These are phyloP conservation scores for Saccharum spontaneum DNA, from an alignment of 176 grass and related monocot genomes.

Conservation along the genomic window DNA sequence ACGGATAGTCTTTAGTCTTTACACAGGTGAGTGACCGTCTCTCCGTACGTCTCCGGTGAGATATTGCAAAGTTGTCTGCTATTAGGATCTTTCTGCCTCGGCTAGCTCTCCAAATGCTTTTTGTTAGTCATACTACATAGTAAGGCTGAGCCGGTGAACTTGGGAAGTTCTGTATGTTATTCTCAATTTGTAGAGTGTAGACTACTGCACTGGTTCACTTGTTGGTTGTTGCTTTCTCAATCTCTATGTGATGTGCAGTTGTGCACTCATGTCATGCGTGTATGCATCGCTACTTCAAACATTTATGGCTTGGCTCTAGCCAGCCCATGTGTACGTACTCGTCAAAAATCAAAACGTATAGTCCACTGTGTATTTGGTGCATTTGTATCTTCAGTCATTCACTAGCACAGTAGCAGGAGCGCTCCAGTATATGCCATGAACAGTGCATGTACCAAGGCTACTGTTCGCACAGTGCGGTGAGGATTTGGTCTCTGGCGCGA, in stretches of 20 bases:
- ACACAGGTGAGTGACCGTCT: too few species aligned
- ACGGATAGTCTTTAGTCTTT: too few species aligned
- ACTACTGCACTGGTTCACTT: background rate
- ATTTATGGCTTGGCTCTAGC: background rate
- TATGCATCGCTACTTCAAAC: background rate
- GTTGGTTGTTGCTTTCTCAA: background rate
- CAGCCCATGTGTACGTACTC: background rate
- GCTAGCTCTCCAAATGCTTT: too few species aligned
- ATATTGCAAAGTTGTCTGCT: too few species aligned
- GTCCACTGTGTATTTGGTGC: background rate
- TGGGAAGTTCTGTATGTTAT: background rate
- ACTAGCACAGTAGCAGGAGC: background rate
- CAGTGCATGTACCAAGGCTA: background rate
- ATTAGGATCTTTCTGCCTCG: too few species aligned
- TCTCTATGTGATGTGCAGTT: background rate
- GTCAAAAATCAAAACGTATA: background rate
- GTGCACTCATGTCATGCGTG: background rate
- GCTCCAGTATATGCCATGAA: background rate
- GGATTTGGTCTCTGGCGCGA: constrained; percentile 16
- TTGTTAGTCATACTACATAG: too few species aligned
- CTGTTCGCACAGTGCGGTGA: background rate
- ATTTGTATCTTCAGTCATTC: background rate
- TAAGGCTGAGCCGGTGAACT: background rate
- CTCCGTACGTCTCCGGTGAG: too few species aligned
- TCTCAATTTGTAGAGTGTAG: background rate